A percentile compares a stretch with the other conserved stretches of the same genome.
Conservation (phyloP, 768 basidiomycete genomes). For the Leucocoprinus sp. region DNA sequence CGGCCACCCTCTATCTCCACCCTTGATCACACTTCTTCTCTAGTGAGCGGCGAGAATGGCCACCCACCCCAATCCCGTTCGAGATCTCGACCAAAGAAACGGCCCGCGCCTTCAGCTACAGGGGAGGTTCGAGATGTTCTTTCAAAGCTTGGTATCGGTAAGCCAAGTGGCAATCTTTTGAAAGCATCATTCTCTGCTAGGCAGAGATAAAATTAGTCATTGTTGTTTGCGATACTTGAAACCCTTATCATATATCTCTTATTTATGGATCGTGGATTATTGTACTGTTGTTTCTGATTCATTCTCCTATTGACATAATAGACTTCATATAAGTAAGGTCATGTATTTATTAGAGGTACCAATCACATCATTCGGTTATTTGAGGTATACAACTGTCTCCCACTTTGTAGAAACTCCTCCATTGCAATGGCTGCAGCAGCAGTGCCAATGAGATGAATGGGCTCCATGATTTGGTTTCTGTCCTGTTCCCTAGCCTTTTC, state of each 20-base stretch:
- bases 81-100: conserved; percentile 34
- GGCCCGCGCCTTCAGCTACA: conserved; percentile 39
- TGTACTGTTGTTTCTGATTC: no score
- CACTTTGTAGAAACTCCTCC: no score
- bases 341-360: no score
- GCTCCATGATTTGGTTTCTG: no score
- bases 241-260: not conserved
- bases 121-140: conserved; percentile 77
- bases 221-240: not conserved
- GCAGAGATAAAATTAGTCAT: conserved; percentile 14
- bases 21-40: conserved; percentile 57
- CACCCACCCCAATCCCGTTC: conserved; percentile 45
- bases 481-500: no score
- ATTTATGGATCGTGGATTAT: no score
- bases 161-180: conserved; percentile 51
- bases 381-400: no score
- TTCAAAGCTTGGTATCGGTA: conserved; percentile 77
- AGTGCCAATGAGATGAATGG: no score
- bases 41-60: conserved; percentile 26
- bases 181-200: conserved; percentile 65
- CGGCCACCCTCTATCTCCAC: conserved; percentile 72
- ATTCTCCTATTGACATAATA: no score
- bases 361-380: no score
- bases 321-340: not conserved
- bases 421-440: no score